A percentile compares a stretch with the other conserved stretches of the same genome.
phyloP scores from a whole-genome alignment of 1,284 basidiomycete genomes.

The Cutaneotrichosporon arboriforme region DNA sequence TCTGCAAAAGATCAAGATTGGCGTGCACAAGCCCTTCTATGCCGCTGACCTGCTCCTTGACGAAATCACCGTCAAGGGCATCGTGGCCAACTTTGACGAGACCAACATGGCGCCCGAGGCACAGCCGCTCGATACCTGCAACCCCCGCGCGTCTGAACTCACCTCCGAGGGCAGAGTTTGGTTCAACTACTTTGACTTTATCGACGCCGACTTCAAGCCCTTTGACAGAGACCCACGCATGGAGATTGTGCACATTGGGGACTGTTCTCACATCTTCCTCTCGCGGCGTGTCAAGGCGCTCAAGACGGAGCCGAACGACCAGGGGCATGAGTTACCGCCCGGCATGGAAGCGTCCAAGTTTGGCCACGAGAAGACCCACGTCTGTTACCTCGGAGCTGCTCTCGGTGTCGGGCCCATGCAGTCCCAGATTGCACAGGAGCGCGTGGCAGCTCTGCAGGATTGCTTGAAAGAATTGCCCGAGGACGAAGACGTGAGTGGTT shows the following conservation, averaged over 20 bases:
- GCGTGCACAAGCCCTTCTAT: slow-evolving; percentile 76
- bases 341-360: slow-evolving; percentile 64
- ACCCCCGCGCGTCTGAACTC: slow-evolving; percentile 27
- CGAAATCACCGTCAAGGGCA: slow-evolving; percentile 69
- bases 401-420: slow-evolving; percentile 67
- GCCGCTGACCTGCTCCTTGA: slow-evolving; percentile 82
- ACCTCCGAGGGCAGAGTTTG: slow-evolving; percentile 53
- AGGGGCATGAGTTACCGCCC: slow-evolving; percentile 6
- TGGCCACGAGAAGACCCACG: slow-evolving; percentile 78
- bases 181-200: slow-evolving; percentile 77
- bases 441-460: slow-evolving; percentile 45
- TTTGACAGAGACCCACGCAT: slow-evolving; percentile 57
- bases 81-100: slow-evolving; percentile 72
- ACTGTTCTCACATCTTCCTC: slow-evolving; percentile 79
- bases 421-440: slow-evolving; percentile 57
- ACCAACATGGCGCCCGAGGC: slow-evolving; percentile 30
- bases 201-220: slow-evolving; percentile 68
- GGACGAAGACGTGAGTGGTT: background rate
- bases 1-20: slow-evolving; percentile 26
- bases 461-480: slow-evolving; percentile 2
- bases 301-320: slow-evolving; percentile 32
- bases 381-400: slow-evolving; percentile 68
- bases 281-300: slow-evolving; percentile 56
- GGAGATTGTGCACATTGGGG: slow-evolving; percentile 65
- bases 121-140: background rate